These are phyloP conservation scores for Cordyceps fumosorosea DNA, from an alignment of 2,329 filamentous ascomycete species.

Conservation along the genomic window DNA sequence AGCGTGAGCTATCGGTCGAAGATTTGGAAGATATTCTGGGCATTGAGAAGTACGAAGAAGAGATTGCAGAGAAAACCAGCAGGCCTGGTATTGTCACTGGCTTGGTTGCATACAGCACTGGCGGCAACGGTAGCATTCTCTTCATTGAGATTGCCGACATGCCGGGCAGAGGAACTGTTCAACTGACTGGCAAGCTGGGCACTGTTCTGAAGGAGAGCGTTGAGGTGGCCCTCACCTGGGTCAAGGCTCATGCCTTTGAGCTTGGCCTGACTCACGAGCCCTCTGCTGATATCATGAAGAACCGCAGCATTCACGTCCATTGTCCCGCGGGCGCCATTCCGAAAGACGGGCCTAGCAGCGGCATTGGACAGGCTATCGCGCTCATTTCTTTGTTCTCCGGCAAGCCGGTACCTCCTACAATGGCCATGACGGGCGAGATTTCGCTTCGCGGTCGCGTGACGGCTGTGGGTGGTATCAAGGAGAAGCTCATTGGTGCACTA, in stretches of 20 bases:
- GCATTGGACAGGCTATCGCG: constrained; percentile 88
- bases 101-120: constrained; percentile 87
- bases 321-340: constrained; percentile 92
- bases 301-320: constrained; percentile 89
- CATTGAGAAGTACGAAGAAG: constrained; percentile 89
- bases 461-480: constrained; percentile 95
- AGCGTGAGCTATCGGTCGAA: constrained; percentile 62
- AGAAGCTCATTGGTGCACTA: constrained; percentile 93
- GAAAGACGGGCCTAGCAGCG: constrained; percentile 83
- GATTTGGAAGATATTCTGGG: constrained; percentile 89
- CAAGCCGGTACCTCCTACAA: constrained; percentile 78
- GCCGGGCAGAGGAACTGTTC: constrained; percentile 85
- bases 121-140: constrained; percentile 89
- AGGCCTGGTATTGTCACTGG: constrained; percentile 92
- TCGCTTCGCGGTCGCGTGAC: constrained; percentile 84
- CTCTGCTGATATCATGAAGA: constrained; percentile 90
- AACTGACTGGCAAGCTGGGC: constrained; percentile 92
- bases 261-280: constrained; percentile 76
- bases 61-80: constrained; percentile 79
- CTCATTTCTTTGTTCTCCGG: constrained; percentile 85
- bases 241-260: constrained; percentile 91
- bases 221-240: constrained; percentile 93
- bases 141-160: constrained; percentile 99
- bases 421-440: constrained; percentile 87
- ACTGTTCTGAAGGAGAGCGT: constrained; percentile 96